Evolutionary conservation across 2,329 filamentous ascomycete genomes (phyloP), one percentile per base, ranked within the genome.

Genomic region (Nigrospora oryzae): DNA sequence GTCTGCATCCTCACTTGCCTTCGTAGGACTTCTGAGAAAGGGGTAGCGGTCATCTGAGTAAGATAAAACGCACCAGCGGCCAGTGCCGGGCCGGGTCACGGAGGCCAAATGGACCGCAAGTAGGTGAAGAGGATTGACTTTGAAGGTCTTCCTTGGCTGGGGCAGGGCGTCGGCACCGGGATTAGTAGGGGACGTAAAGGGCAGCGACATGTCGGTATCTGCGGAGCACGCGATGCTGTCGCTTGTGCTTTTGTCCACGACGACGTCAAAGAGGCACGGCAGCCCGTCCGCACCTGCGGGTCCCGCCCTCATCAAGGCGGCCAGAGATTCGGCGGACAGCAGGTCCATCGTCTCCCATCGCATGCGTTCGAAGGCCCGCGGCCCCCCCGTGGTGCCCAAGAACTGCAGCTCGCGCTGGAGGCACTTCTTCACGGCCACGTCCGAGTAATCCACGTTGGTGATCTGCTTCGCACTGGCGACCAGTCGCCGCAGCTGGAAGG

Each of bases 191-290:
- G 32, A 19, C 15, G 11, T 4, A 17, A 36, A 40, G 19, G 43
- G 43, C 3, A 45, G 38, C 11, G 10, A 14, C 33, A 45, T 32
- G 4, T 23, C n/a, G 11, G 34, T 23, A 17, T 45, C 43, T 3
- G 35, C 43, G 13, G 43, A 17, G 28, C 38, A 41, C n/a, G 32
- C 19, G 15, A 45, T 41, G 32, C 37, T 30, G 33, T 45, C 43
- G 38, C 43, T 41, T 14, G 43, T 45, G 38, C 43, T 45, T 14
- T 45, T 45, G 33, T 45, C 43, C 8, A 32, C 43, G 23, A 45
- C 38, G 11, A 41, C 19, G 19, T 45, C 43, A 13, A 45, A 44
- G 7, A 15, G 17, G 5, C 19, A 23, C 2, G 43, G 23, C 2
- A 2, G 17, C 5, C 10, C 28, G 14, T 19, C 38, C 2, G 14